Percentiles rank a stretch among this genome's conserved stretches.
These are phyloP conservation scores for Clarkia xantiana DNA, from an alignment of 345 rosid genomes.

Conservation along the genomic window DNA sequence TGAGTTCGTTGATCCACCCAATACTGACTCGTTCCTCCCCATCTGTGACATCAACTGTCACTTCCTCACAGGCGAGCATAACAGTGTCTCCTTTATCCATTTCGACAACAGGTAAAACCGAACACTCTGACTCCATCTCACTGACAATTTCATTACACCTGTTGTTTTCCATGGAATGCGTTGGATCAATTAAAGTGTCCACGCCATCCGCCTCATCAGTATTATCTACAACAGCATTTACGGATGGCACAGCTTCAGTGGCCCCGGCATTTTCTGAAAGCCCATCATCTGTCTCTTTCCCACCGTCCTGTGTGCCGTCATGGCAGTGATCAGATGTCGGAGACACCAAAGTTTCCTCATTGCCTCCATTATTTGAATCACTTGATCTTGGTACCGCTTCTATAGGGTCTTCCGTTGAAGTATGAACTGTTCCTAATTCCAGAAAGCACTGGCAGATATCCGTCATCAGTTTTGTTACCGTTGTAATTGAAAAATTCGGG, in stretches of 20 bases:
- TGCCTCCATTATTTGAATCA: slow-evolving; percentile 12
- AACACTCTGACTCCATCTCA: too few species aligned
- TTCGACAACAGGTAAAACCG: too few species aligned
- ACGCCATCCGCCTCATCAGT: too few species aligned
- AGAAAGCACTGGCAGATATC: slow-evolving; percentile 75
- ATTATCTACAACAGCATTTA: too few species aligned
- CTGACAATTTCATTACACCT: too few species aligned
- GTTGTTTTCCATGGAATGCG: too few species aligned
- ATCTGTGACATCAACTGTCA: slow-evolving; percentile 34
- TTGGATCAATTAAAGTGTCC: too few species aligned
- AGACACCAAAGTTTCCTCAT: slow-evolving; percentile 7
- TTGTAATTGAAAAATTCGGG: slow-evolving; percentile 53
- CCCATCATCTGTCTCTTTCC: slow-evolving; percentile 24
- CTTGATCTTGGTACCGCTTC: slow-evolving; percentile 10
- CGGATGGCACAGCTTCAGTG: neutral
- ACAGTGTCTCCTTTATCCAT: too few species aligned
- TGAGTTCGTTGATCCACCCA: slow-evolving; percentile 66
- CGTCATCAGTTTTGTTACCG: slow-evolving; percentile 50
- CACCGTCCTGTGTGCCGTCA: neutral
- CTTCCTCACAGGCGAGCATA: too few species aligned
- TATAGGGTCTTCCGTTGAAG: slow-evolving; percentile 37
- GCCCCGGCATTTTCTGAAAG: neutral
- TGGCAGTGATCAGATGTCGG: neutral
- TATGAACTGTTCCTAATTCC: slow-evolving; percentile 45
- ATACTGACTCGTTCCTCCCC: slow-evolving; percentile 61